These are phyloP conservation scores for Coemansia sp. DNA, from an alignment of 371 early-diverging fungal species.

Conservation along the genomic window DNA sequence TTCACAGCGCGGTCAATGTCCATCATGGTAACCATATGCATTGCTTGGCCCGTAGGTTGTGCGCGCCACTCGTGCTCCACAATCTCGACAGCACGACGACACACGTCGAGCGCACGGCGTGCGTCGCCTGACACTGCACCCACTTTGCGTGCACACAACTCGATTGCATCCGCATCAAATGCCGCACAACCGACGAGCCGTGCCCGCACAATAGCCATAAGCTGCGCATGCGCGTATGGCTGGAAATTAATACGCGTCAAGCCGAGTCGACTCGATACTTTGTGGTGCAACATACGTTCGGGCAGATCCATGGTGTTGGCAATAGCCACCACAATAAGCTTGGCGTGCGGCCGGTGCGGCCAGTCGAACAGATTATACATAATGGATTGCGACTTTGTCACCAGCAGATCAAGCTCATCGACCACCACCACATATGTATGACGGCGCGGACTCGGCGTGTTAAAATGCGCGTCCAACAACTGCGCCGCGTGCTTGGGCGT, in stretches of 20 bases:
- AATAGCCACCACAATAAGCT: slow-evolving; percentile 90
- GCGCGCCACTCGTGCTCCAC: slow-evolving; percentile 57
- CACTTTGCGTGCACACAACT: slow-evolving; percentile 92
- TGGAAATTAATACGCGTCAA: slow-evolving; percentile 85
- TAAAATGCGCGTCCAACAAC: slow-evolving; percentile 71
- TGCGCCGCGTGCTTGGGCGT: slow-evolving; percentile 76
- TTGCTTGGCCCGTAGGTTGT: background rate
- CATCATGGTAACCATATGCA: slow-evolving; percentile 65
- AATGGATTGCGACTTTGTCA: slow-evolving; percentile 88
- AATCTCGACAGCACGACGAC: slow-evolving; percentile 83
- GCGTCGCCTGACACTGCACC: slow-evolving; percentile 97
- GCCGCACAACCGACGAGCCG: slow-evolving; percentile 71
- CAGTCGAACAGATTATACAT: slow-evolving; percentile 99
- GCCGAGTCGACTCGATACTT: slow-evolving; percentile 90
- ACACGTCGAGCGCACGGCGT: slow-evolving; percentile 92
- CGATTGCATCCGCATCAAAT: slow-evolving; percentile 83
- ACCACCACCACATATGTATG: slow-evolving; percentile 75
- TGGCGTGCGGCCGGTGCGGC: slow-evolving; percentile 81
- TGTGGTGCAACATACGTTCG: slow-evolving; percentile 88
- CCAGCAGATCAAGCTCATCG: slow-evolving; percentile 96
- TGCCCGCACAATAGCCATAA: slow-evolving; percentile 78
- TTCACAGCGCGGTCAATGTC: slow-evolving; percentile 75
- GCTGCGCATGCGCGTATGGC: slow-evolving; percentile 83
- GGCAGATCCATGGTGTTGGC: slow-evolving; percentile 99
- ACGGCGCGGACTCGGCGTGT: slow-evolving; percentile 52